Conservation (phyloP, 768 basidiomycete species). For the Boletus reticulatus region DNA sequence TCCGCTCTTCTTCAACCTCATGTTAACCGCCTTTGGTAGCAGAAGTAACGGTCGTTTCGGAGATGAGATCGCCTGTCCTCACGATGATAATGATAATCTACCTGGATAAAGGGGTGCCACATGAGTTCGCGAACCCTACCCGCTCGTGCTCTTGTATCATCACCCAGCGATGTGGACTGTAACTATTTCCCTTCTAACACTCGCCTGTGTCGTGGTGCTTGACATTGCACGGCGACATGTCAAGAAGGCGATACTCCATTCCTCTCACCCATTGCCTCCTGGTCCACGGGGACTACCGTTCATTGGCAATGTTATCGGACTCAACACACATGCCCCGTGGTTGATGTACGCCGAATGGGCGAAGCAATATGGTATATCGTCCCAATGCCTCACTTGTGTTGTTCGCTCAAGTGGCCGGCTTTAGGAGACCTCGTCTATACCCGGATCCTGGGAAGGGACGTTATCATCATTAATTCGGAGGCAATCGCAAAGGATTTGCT, state of each 20-base stretch:
- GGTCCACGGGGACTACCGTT: conserved; percentile 38
- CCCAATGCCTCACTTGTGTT: not conserved
- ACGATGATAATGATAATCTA: not conserved
- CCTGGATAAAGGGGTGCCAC: not conserved
- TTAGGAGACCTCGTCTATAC: conserved; percentile 49
- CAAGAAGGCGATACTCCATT: not conserved
- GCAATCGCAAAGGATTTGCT: conserved; percentile 45
- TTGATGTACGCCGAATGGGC: conserved; percentile 39
- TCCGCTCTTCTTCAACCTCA: no score
- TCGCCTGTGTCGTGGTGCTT: conserved; percentile 9
- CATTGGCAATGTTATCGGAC: conserved; percentile 37
- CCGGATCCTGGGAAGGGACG: conserved; percentile 41
- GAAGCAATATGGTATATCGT: conserved; percentile 30
- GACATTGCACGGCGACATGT: conserved; percentile 7
- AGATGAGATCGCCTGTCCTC: not conserved
- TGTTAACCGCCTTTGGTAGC: no score
- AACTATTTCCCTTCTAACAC: not conserved
- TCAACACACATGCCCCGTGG: conserved; percentile 35
- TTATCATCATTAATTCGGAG: conserved; percentile 47
- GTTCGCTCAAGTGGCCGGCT: not conserved
- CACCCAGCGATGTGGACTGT: conserved; percentile 5
- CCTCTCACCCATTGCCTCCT: conserved; percentile 31
- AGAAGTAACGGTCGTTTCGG: not conserved
- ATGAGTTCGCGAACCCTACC: not conserved
- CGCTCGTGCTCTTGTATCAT: not conserved